Conservation (phyloP, 208 protist species). For the Angomonas deanei region DNA sequence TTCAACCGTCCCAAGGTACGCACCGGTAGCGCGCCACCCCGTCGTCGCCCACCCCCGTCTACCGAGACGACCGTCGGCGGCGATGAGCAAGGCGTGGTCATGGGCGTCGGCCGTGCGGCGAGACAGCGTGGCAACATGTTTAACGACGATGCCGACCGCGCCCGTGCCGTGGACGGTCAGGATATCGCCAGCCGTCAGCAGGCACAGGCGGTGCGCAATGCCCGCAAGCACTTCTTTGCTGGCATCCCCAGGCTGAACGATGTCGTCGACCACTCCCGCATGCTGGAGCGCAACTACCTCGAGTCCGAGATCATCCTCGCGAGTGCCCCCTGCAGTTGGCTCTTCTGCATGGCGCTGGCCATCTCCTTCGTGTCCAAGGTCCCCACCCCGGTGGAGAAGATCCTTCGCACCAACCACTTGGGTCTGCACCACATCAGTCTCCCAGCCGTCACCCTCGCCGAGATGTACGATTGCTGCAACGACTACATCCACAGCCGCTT, state of each 20-base stretch:
- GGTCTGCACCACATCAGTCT: slow-evolving; percentile 76
- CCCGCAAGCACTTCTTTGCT: slow-evolving; percentile 49
- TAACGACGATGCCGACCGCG: slow-evolving; percentile 12
- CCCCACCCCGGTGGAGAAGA: slow-evolving; percentile 67
- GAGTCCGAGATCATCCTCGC: slow-evolving; percentile 28
- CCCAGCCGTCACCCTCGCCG: slow-evolving; percentile 69
- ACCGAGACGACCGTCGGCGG: neutral
- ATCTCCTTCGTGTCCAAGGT: slow-evolving; percentile 71
- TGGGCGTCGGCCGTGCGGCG: slow-evolving; percentile 9
- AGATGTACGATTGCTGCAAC: slow-evolving; percentile 76
- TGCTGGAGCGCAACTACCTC: slow-evolving; percentile 29
- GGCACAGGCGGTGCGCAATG: slow-evolving; percentile 22
- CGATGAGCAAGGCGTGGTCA: neutral
- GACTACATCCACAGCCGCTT: slow-evolving; percentile 77
- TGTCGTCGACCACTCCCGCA: slow-evolving; percentile 16
- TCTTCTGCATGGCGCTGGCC: slow-evolving; percentile 68
- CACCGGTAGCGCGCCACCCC: neutral
- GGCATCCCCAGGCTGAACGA: slow-evolving; percentile 39
- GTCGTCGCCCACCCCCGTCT: neutral
- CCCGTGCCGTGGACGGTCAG: slow-evolving; percentile 29
- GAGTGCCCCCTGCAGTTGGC: slow-evolving; percentile 74
- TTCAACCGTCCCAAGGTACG: slow-evolving; percentile 13
- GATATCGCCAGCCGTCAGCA: slow-evolving; percentile 22
- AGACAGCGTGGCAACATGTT: neutral
- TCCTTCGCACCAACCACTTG: slow-evolving; percentile 78